Percentiles rank a stretch among this genome's conserved stretches.
These are phyloP conservation scores for Alternaria postmessia DNA, from an alignment of 2,329 filamentous ascomycete species.

Conservation along the genomic window DNA sequence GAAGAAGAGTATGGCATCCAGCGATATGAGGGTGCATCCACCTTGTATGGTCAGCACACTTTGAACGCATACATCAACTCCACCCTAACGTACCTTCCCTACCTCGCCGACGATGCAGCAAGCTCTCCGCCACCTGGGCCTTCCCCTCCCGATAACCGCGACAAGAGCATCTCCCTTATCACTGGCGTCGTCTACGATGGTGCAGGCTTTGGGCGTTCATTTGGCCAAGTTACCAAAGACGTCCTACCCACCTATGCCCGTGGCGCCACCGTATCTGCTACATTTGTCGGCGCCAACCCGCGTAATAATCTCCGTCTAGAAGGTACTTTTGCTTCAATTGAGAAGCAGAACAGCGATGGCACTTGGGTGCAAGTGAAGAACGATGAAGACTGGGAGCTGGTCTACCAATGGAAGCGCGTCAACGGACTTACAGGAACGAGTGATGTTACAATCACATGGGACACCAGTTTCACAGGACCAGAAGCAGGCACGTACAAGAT, in stretches of 20 bases:
- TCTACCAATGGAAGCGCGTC: conserved; percentile 80
- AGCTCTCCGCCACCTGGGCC: conserved; percentile 61
- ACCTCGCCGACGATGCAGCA: conserved; percentile 60
- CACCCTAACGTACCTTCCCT: conserved; percentile 74
- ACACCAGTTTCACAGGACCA: conserved; percentile 63
- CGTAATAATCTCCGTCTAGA: conserved; percentile 85
- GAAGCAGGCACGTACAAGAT: conserved; percentile 75
- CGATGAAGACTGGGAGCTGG: conserved; percentile 83
- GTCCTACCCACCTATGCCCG: conserved; percentile 65
- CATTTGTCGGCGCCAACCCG: conserved; percentile 87
- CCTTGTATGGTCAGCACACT: conserved; percentile 83
- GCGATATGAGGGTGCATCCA: conserved; percentile 94
- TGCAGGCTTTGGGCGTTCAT: conserved; percentile 69
- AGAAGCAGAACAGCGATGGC: conserved; percentile 62
- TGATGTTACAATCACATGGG: conserved; percentile 82
- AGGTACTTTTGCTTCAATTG: conserved; percentile 78
- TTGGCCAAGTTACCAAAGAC: conserved; percentile 70
- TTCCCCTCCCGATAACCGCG: conserved; percentile 78
- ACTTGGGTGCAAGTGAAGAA: conserved; percentile 73
- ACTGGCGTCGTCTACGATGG: conserved; percentile 78
- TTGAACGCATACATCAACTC: conserved; percentile 88
- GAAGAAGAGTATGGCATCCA: conserved; percentile 83
- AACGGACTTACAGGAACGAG: conserved; percentile 76
- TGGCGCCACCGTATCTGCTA: conserved; percentile 70
- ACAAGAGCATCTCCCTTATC: conserved; percentile 81